Base-by-base conservation (phyloP, 768 basidiomycete genomes). In the Trametes cubensis region DNA sequence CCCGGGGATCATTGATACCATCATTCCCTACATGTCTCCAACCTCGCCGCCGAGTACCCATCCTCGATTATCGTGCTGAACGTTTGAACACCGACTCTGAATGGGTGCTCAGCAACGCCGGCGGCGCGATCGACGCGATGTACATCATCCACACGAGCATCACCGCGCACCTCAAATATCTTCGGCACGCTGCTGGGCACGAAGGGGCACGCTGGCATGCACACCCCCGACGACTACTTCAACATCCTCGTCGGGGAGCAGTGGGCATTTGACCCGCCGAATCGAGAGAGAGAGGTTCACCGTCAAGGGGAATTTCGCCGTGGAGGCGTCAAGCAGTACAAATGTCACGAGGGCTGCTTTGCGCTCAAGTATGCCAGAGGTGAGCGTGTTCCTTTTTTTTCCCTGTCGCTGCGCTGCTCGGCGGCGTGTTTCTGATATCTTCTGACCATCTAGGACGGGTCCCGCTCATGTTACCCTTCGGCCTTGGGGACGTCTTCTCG, bases 181-280 rank as follows among this genome's bases (percentile, higher is more conserved):
- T 97, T 97, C 66, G 95, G 97, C 4, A 96, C 95, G 0, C 94
- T 97, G 0, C 81, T 98, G 11, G 97, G 97, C 11, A 98, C 96
- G 2, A 97, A 99, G 77, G 97, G 97, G 2, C 97, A 98, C 72
- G 84, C 88, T 15, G 97, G 97, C 8, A 67, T 96, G 58, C 96
- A 98, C 73, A 92, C 93, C 1, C 95, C 96, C 2, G 97, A 99
- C 72, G 97, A 99, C 73, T 98, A 98, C 75, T 99, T 98, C 80
- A 86, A 97, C 71, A 98, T 99, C 70, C 80, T 99, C 38, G 78
- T 85, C 53, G 97, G 96, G 0, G 94, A 96, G 76, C 93, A 99
- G 74, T 96, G 94, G 88, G 96, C 95, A 0, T 97, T 94, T 74
- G 72, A 58, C 25, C 88, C 96, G 0, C 95, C 95, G 28, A 81